A percentile compares a stretch with the other conserved stretches of the same genome.
Conservation (phyloP, 2,329 filamentous ascomycete genomes). For the Leptographium radiaticola region DNA sequence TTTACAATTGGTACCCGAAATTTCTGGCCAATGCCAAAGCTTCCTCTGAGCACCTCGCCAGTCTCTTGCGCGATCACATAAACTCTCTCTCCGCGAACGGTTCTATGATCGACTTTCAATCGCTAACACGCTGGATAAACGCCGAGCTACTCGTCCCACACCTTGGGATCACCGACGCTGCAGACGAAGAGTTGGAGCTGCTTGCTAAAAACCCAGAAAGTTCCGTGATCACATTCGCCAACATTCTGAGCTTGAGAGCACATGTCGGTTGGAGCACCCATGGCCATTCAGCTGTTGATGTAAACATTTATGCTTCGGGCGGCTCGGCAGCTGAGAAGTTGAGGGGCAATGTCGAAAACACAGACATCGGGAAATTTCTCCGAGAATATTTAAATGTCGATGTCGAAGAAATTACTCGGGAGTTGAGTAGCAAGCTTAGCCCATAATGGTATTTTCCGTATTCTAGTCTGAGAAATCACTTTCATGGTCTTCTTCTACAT, state of each 20-base stretch:
- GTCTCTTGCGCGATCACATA: conserved; percentile 49
- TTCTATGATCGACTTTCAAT: conserved; percentile 6
- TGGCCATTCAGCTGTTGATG: conserved; percentile 85
- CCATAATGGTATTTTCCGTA: too few species aligned
- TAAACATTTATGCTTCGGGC: conserved; percentile 83
- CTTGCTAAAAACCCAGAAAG: conserved; percentile 46
- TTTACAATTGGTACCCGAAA: conserved; percentile 67
- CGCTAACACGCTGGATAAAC: conserved; percentile 51
- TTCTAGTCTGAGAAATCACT: conserved; percentile 19
- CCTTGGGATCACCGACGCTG: conserved; percentile 65
- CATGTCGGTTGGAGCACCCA: conserved; percentile 92
- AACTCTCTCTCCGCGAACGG: conserved; percentile 14
- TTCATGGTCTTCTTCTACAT: conserved; percentile 24
- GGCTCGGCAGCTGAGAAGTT: conserved; percentile 52
- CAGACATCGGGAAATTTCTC: conserved; percentile 75
- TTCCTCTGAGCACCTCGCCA: conserved; percentile 58
- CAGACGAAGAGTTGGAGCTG: conserved; percentile 53
- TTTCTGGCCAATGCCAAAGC: conserved; percentile 67
- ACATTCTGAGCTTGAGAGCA: conserved; percentile 76
- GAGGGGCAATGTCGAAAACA: conserved; percentile 87
- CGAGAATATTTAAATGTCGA: conserved; percentile 68
- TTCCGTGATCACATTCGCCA: conserved; percentile 52
- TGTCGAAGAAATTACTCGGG: conserved; percentile 61
- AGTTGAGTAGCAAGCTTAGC: conserved; percentile 45
- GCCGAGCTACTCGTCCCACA: conserved; percentile 52